These are phyloP conservation scores for Alternaria brassicae DNA, from an alignment of 2,329 filamentous ascomycete species.

Conservation along the genomic window DNA sequence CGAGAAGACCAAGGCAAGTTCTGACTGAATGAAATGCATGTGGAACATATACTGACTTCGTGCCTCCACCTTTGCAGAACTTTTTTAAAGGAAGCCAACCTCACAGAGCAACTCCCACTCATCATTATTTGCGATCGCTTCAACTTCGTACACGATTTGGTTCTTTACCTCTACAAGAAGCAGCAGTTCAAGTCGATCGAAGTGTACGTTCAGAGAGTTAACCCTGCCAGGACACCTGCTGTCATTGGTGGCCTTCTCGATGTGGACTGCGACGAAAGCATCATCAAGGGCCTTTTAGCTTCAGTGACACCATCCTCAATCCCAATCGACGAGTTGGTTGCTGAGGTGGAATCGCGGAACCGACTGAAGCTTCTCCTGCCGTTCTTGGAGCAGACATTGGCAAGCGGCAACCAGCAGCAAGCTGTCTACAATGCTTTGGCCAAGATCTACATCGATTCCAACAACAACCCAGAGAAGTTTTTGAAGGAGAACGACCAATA, in stretches of 20 bases:
- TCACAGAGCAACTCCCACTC: constrained; percentile 90
- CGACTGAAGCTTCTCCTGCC: constrained; percentile 93
- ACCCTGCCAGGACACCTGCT: constrained; percentile 86
- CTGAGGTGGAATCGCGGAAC: constrained; percentile 94
- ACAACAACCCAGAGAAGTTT: constrained; percentile 98
- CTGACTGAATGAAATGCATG: background rate
- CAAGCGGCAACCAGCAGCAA: constrained; percentile 91
- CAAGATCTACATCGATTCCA: constrained; percentile 99
- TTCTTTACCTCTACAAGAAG: constrained; percentile 97
- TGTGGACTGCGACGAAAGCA: constrained; percentile 94
- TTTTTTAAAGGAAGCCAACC: constrained; percentile 95
- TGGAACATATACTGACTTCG: background rate
- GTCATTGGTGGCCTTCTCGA: constrained; percentile 93
- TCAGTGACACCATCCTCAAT: constrained; percentile 86
- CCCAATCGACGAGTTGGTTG: constrained; percentile 91
- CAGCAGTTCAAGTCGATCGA: constrained; percentile 99
- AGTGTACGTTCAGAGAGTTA: constrained; percentile 96
- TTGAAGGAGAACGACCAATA: constrained; percentile 97
- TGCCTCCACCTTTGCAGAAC: constrained; percentile 60
- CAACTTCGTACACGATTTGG: constrained; percentile 97
- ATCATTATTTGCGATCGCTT: constrained; percentile 99
- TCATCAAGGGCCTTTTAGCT: constrained; percentile 89
- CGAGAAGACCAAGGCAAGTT: constrained; percentile 78
- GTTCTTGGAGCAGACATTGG: constrained; percentile 91
- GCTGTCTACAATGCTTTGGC: constrained; percentile 96